phyloP scores from a whole-genome alignment of 2,329 filamentous ascomycete species.

The Phaeosphaeriaceae sp. region DNA sequence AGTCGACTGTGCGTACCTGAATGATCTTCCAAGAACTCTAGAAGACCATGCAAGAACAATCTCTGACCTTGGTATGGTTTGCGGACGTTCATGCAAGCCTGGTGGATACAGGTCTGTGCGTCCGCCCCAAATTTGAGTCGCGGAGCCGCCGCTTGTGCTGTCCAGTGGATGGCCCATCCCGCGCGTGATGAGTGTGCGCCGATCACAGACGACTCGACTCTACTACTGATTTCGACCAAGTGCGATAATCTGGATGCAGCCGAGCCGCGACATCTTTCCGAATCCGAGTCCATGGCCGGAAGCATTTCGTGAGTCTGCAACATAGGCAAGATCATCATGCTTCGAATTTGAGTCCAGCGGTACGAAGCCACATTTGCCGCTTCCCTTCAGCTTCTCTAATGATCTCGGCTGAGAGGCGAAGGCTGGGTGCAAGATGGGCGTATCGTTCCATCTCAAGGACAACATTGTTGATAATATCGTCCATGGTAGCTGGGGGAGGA shows the following conservation, averaged over 20 bases:
- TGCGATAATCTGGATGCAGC: background rate
- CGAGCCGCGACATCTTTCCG: background rate
- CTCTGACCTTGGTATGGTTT: background rate
- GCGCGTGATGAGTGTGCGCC: constrained; percentile 8
- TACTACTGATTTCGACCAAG: background rate
- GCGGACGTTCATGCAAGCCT: background rate
- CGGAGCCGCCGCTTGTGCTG: constrained; percentile 10
- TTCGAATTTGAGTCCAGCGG: constrained; percentile 49
- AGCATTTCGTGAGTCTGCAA: background rate
- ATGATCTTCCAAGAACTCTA: background rate
- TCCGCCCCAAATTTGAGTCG: constrained; percentile 15
- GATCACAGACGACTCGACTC: background rate
- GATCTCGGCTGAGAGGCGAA: constrained; percentile 79
- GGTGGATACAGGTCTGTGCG: constrained; percentile 15
- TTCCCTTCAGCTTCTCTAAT: constrained; percentile 78
- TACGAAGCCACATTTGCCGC: constrained; percentile 66
- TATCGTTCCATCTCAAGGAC: constrained; percentile 78
- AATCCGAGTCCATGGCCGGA: background rate
- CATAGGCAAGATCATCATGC: constrained; percentile 31
- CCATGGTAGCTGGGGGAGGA: constrained; percentile 64
- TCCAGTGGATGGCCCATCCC: constrained; percentile 8
- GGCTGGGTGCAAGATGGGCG: constrained; percentile 76
- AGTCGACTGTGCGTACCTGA: background rate
- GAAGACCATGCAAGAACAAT: background rate
- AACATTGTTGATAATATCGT: constrained; percentile 80